phyloP scores from a whole-genome alignment of 768 basidiomycete species.

The Panus rudis region DNA sequence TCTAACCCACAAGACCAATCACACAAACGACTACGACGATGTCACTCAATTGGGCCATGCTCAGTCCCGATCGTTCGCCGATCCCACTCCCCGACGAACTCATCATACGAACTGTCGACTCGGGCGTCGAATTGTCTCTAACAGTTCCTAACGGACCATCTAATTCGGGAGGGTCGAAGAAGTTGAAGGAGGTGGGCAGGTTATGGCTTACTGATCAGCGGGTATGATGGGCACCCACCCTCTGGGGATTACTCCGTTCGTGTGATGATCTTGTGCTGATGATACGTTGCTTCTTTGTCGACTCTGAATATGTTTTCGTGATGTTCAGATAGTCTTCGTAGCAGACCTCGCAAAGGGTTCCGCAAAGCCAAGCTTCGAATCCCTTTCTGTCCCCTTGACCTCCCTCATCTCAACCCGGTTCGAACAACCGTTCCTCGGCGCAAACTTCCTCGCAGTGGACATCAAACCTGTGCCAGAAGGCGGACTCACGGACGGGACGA shows the following conservation, averaged over 20 bases:
- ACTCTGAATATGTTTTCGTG: neutral
- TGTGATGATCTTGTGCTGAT: slow-evolving; percentile 3
- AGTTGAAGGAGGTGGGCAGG: slow-evolving; percentile 50
- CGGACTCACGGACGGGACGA: slow-evolving; percentile 59
- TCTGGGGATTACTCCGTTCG: slow-evolving; percentile 2
- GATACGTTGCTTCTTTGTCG: neutral
- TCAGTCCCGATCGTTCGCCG: slow-evolving; percentile 48
- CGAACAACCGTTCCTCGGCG: slow-evolving; percentile 67
- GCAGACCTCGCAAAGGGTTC: slow-evolving; percentile 11
- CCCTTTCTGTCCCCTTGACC: slow-evolving; percentile 50
- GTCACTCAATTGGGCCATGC: slow-evolving; percentile 78
- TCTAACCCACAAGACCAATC: no score
- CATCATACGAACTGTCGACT: slow-evolving; percentile 47
- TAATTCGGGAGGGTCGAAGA: slow-evolving; percentile 49
- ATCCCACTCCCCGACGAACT: slow-evolving; percentile 60
- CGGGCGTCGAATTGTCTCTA: slow-evolving; percentile 53
- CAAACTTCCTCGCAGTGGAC: slow-evolving; percentile 61
- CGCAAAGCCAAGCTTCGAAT: slow-evolving; percentile 31
- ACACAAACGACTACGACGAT: no score
- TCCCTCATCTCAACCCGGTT: slow-evolving; percentile 64
- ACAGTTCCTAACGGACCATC: slow-evolving; percentile 50
- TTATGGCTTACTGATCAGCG: slow-evolving; percentile 67
- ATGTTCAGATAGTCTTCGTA: slow-evolving; percentile 56
- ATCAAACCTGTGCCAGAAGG: slow-evolving; percentile 62
- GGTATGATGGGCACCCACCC: slow-evolving; percentile 34